phyloP scores from a whole-genome alignment of 2,329 filamentous ascomycete genomes.

The Fusarium buharicum region DNA sequence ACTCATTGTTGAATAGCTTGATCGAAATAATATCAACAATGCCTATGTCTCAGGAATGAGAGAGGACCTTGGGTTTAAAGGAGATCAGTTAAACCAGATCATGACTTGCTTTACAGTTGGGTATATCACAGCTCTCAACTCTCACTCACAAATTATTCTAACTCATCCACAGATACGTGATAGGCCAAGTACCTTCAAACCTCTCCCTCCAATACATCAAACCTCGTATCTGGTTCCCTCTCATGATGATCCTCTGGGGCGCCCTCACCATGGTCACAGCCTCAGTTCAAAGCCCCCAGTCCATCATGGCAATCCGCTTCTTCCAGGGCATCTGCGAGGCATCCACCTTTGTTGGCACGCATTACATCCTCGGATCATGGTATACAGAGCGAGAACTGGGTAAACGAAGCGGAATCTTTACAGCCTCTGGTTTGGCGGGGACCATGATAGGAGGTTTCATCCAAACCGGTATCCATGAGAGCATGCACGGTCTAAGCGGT shows the following conservation, averaged over 20 bases:
- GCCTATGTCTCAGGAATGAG: slow-evolving; percentile 59
- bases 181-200: slow-evolving; percentile 71
- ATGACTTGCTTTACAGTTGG: slow-evolving; percentile 53
- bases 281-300: slow-evolving; percentile 51
- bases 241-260: slow-evolving; percentile 73
- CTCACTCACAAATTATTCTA: neutral
- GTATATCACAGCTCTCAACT: slow-evolving; percentile 36
- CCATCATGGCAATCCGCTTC: slow-evolving; percentile 54
- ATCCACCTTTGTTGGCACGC: slow-evolving; percentile 54
- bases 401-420: slow-evolving; percentile 72
- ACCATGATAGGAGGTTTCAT: slow-evolving; percentile 65
- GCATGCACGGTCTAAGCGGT: slow-evolving; percentile 58
- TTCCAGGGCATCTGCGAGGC: slow-evolving; percentile 54
- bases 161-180: slow-evolving; percentile 49
- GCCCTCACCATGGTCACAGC: slow-evolving; percentile 68
- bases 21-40: slow-evolving; percentile 54
- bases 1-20: slow-evolving; percentile 43
- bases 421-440: slow-evolving; percentile 67
- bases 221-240: slow-evolving; percentile 71
- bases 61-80: slow-evolving; percentile 59
- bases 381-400: slow-evolving; percentile 70
- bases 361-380: slow-evolving; percentile 63
- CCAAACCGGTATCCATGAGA: slow-evolving; percentile 68
- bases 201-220: slow-evolving; percentile 70
- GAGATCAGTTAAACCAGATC: slow-evolving; percentile 55